A percentile compares a stretch with the other conserved stretches of the same genome.
Evolutionary conservation across 2,329 filamentous ascomycete genomes (phyloP).

Genomic region (Camillea tinctor): DNA sequence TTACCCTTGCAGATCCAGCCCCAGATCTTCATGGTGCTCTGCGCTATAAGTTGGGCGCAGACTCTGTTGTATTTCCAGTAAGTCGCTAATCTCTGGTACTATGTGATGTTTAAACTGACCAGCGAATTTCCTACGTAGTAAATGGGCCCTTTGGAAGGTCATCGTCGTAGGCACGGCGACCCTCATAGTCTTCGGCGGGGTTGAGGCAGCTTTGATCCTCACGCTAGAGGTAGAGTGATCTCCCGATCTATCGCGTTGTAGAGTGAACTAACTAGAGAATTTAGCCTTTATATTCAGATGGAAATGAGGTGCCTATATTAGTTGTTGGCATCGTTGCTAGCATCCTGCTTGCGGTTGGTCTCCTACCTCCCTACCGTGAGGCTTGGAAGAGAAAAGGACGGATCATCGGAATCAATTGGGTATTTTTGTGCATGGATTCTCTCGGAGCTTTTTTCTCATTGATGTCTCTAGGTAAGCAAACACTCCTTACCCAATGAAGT

Average conservation of each 20-base stretch:
- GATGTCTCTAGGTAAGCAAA: constrained; percentile 53
- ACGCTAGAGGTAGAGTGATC: constrained; percentile 48
- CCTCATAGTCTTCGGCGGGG: constrained; percentile 46
- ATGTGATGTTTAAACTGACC: not conserved
- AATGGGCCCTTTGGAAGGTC: constrained; percentile 48
- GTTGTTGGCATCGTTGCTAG: constrained; percentile 58
- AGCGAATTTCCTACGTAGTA: constrained; percentile 28
- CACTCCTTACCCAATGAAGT: not conserved
- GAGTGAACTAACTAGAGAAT: not conserved
- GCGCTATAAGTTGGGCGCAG: constrained; percentile 40
- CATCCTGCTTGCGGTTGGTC: constrained; percentile 53
- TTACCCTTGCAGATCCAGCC: constrained; percentile 44
- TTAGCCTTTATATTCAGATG: constrained; percentile 53
- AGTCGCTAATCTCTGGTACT: constrained; percentile 3
- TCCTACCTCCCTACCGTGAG: constrained; percentile 62
- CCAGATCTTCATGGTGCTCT: constrained; percentile 39
- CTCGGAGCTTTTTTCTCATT: constrained; percentile 62
- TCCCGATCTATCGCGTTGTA: not conserved
- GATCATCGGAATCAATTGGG: constrained; percentile 59
- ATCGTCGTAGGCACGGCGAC: constrained; percentile 39
- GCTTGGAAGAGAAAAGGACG: constrained; percentile 60
- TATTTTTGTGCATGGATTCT: constrained; percentile 61
- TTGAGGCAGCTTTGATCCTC: constrained; percentile 57
- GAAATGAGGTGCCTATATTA: constrained; percentile 52
- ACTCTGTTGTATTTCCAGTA: constrained; percentile 35